phyloP scores from a whole-genome alignment of 345 rosid genomes.

The Moricandia arvensis region DNA sequence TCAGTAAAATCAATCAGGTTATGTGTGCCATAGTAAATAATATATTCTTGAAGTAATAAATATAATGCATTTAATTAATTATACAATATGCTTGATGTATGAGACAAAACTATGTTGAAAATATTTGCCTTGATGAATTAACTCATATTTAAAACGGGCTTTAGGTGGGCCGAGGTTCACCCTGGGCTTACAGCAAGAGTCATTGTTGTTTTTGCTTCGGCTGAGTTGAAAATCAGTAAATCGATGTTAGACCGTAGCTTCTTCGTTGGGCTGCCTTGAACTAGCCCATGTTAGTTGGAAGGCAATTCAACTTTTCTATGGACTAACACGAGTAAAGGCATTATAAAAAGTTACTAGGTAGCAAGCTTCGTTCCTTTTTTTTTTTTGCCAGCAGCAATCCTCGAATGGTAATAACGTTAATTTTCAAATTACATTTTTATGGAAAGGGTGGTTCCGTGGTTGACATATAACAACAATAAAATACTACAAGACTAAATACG shows the following conservation, averaged over 20 bases:
- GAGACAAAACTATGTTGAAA: not conserved
- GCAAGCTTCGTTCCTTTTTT: too few species aligned
- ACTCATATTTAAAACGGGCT: not conserved
- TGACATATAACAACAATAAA: too few species aligned
- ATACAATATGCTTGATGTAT: not conserved
- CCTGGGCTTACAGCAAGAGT: not conserved
- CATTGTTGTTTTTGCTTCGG: not conserved
- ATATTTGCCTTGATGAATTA: not conserved
- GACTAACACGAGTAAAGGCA: not conserved
- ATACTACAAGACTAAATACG: too few species aligned
- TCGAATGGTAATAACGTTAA: not conserved
- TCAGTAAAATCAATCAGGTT: not conserved
- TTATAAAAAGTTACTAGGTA: not conserved
- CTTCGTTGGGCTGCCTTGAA: not conserved
- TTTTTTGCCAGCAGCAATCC: not conserved
- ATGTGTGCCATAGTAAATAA: not conserved
- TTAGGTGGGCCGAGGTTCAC: not conserved
- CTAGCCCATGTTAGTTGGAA: not conserved
- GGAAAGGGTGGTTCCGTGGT: too few species aligned
- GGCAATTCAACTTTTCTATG: not conserved
- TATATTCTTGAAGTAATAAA: too few species aligned
- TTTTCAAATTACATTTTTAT: too few species aligned
- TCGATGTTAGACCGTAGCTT: not conserved
- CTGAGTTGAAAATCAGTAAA: not conserved
- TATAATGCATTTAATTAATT: not conserved